Evolutionary conservation across 768 basidiomycete species (phyloP).

Genomic region (Tricholoma sp.): DNA sequence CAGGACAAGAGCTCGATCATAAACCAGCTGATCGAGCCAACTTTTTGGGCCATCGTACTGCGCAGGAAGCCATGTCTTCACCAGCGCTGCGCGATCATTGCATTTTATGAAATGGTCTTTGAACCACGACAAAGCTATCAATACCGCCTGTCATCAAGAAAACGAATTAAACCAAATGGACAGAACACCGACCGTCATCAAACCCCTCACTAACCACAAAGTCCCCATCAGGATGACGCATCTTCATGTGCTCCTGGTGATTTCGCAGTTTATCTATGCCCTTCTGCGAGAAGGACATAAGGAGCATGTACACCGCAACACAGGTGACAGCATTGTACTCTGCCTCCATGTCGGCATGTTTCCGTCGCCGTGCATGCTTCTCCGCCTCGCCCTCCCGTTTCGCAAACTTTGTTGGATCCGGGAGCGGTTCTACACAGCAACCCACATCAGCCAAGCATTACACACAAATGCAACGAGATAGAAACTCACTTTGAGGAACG

Average conservation of each 20-base stretch:
- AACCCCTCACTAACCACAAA: conserved; percentile 76
- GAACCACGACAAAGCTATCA: conserved; percentile 80
- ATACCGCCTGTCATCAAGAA: conserved; percentile 9
- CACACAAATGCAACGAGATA: not conserved
- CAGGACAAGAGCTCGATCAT: conserved; percentile 83
- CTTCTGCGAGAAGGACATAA: conserved; percentile 90
- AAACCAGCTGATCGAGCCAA: conserved; percentile 87
- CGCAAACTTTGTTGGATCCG: conserved; percentile 72
- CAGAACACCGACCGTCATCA: conserved; percentile 53
- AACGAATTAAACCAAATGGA: not conserved
- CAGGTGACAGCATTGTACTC: conserved; percentile 83
- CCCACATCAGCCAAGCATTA: conserved; percentile 6
- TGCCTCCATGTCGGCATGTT: conserved; percentile 71
- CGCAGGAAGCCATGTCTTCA: conserved; percentile 83
- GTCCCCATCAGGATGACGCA: conserved; percentile 71
- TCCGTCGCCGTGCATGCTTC: conserved; percentile 60
- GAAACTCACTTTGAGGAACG: conserved; percentile 69
- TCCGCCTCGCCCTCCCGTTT: conserved; percentile 70
- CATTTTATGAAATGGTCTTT: conserved; percentile 92
- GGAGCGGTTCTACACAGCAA: conserved; percentile 60
- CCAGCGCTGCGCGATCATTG: conserved; percentile 83
- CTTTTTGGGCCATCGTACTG: conserved; percentile 79
- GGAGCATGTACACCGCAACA: conserved; percentile 83
- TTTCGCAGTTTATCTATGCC: conserved; percentile 82
- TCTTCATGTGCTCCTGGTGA: conserved; percentile 78